Evolutionary conservation across 495 filamentous ascomycete species (phyloP).

Genomic region (Hypoxylon lenormandii): DNA sequence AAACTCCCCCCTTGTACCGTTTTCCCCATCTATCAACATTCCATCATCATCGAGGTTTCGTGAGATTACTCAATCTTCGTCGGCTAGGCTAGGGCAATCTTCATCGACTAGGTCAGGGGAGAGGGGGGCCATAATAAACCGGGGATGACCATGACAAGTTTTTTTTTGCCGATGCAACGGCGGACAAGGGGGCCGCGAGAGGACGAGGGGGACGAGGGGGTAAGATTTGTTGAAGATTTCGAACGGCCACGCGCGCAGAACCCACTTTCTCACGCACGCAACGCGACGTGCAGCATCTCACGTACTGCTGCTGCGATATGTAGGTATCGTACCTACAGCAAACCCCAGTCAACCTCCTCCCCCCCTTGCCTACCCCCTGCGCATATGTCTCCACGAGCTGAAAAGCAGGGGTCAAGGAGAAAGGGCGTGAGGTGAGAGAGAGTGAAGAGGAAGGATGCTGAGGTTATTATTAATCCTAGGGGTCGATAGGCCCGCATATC

Average conservation of each 20-base stretch:
- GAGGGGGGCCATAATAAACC: slow-evolving; percentile 13
- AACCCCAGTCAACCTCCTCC: background rate
- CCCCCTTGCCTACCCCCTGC: slow-evolving; percentile 19
- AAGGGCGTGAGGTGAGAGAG: background rate
- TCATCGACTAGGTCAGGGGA: no score
- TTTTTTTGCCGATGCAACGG: no score
- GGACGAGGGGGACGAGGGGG: slow-evolving; percentile 7
- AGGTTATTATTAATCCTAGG: slow-evolving; percentile 23
- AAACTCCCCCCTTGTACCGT: background rate
- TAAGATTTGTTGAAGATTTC: slow-evolving; percentile 18
- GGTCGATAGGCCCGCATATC: slow-evolving; percentile 27
- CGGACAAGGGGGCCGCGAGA: no score
- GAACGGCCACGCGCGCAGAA: slow-evolving; percentile 9
- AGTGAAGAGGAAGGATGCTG: slow-evolving; percentile 30
- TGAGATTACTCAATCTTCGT: slow-evolving; percentile 34
- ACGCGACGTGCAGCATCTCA: slow-evolving; percentile 16
- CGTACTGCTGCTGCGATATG: slow-evolving; percentile 4
- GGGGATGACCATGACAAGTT: no score
- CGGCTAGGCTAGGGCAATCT: no score
- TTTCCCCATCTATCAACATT: background rate
- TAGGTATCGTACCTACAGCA: slow-evolving; percentile 30
- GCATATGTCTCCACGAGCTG: slow-evolving; percentile 34
- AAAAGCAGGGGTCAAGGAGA: slow-evolving; percentile 32
- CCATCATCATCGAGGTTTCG: slow-evolving; percentile 13
- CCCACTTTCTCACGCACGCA: background rate